Conservation (phyloP, 805 yeast species). For the Jamesozyma hellenica region DNA sequence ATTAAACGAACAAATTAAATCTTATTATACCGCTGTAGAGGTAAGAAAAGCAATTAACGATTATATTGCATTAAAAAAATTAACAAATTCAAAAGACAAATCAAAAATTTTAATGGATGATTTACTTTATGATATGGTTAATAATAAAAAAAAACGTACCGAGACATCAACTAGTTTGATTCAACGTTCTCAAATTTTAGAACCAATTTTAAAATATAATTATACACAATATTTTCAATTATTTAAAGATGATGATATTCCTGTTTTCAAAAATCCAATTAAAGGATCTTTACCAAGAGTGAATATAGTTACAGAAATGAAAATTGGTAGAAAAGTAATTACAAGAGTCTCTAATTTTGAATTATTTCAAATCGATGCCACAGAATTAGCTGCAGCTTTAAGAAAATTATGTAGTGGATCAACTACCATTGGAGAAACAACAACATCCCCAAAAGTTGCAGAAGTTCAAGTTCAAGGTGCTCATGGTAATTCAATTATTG, state of each 20-base stretch:
- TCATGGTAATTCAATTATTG: slow-evolving; percentile 56
- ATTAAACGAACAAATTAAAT: slow-evolving; percentile 29
- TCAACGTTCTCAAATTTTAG: slow-evolving; percentile 38
- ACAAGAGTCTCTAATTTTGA: slow-evolving; percentile 68
- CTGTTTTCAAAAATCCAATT: slow-evolving; percentile 36
- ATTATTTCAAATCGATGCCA: slow-evolving; percentile 53
- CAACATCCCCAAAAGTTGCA: slow-evolving; percentile 38
- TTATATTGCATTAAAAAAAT: slow-evolving; percentile 45
- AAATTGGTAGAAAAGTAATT: slow-evolving; percentile 71
- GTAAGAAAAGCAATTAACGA: slow-evolving; percentile 41
- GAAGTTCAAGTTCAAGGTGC: slow-evolving; percentile 90
- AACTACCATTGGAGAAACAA: slow-evolving; percentile 56
- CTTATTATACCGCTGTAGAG: slow-evolving; percentile 43
- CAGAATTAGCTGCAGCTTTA: slow-evolving; percentile 54
- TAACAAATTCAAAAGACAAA: slow-evolving; percentile 45
- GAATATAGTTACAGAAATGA: slow-evolving; percentile 57
- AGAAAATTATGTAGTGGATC: slow-evolving; percentile 84
- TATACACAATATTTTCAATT: slow-evolving; percentile 45
- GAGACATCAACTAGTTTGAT: slow-evolving; percentile 26
- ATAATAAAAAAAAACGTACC: slow-evolving; percentile 14
- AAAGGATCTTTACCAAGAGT: slow-evolving; percentile 66
- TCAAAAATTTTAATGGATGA: slow-evolving; percentile 49
- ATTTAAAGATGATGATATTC: slow-evolving; percentile 28
- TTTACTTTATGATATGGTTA: slow-evolving; percentile 33
- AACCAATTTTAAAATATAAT: slow-evolving; percentile 34